These are phyloP conservation scores for Daphne laureola DNA, from an alignment of 441 rosid species.

Conservation along the genomic window DNA sequence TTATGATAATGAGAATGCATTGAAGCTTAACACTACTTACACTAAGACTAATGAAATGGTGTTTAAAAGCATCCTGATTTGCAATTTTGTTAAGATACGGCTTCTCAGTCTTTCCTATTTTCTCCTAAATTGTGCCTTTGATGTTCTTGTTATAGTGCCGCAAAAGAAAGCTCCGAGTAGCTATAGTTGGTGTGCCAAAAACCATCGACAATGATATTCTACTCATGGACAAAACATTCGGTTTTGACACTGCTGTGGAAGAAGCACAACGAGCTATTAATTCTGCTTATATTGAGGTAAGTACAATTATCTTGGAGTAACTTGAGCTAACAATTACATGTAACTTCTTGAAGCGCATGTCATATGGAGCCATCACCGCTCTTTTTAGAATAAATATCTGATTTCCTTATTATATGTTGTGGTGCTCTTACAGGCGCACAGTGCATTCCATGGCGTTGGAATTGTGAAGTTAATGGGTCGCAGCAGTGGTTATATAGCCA, in stretches of 20 bases:
- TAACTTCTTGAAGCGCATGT: background rate
- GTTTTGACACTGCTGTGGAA: slow-evolving; percentile 98
- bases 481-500: slow-evolving; percentile 91
- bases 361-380: slow-evolving; percentile 3
- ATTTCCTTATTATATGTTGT: background rate
- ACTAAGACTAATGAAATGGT: too few species aligned
- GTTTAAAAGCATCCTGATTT: slow-evolving; percentile 4
- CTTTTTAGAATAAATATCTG: slow-evolving; percentile 4
- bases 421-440: slow-evolving; percentile 58
- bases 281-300: slow-evolving; percentile 97
- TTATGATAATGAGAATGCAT: too few species aligned
- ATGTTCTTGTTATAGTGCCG: slow-evolving; percentile 47
- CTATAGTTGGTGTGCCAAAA: slow-evolving; percentile 97
- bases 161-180: slow-evolving; percentile 59
- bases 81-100: background rate
- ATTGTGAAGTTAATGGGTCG: slow-evolving; percentile 98
- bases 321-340: background rate
- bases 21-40: too few species aligned
- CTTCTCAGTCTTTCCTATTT: background rate
- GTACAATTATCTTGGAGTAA: slow-evolving; percentile 21
- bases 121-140: slow-evolving; percentile 7
- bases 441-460: slow-evolving; percentile 97
- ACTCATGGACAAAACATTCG: slow-evolving; percentile 95
- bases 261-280: slow-evolving; percentile 96
- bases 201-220: slow-evolving; percentile 95